Evolutionary conservation across 371 early-diverging fungal genomes (phyloP).

Genomic region (Lichtheimia corymbifera): DNA sequence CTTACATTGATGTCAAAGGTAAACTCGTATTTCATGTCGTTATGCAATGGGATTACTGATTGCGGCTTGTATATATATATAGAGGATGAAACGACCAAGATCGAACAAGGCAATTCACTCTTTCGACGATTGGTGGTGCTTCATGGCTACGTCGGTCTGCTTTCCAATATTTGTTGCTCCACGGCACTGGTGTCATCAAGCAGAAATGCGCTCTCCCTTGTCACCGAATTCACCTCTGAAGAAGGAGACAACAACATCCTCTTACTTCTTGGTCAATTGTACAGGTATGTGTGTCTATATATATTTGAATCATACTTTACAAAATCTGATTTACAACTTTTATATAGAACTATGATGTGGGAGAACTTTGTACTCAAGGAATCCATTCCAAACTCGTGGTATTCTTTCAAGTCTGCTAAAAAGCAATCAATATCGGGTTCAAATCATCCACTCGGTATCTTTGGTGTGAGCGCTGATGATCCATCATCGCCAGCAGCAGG

Average conservation of each 20-base stretch:
- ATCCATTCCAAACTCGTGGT: slow-evolving; percentile 73
- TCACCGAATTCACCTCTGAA: slow-evolving; percentile 60
- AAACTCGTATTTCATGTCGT: neutral
- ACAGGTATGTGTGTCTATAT: slow-evolving; percentile 44
- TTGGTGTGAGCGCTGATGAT: slow-evolving; percentile 20
- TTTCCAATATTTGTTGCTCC: slow-evolving; percentile 77
- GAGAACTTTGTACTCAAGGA: slow-evolving; percentile 66
- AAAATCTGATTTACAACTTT: neutral
- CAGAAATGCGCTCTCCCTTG: slow-evolving; percentile 61
- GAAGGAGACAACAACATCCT: slow-evolving; percentile 56
- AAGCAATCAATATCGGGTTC: slow-evolving; percentile 20
- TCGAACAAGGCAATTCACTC: slow-evolving; percentile 51
- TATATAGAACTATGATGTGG: slow-evolving; percentile 61
- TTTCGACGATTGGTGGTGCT: slow-evolving; percentile 63
- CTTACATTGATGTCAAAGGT: slow-evolving; percentile 56
- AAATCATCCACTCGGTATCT: slow-evolving; percentile 45
- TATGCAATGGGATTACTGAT: neutral
- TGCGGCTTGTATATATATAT: neutral
- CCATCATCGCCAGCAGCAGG: slow-evolving; percentile 14
- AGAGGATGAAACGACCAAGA: slow-evolving; percentile 48
- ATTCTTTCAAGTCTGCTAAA: slow-evolving; percentile 39
- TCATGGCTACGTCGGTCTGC: slow-evolving; percentile 64
- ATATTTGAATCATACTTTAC: neutral
- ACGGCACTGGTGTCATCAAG: slow-evolving; percentile 63
- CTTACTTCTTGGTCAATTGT: slow-evolving; percentile 60